Percentiles rank a stretch among this genome's conserved stretches.
Evolutionary conservation across 2,329 filamentous ascomycete genomes (phyloP).

Genomic region (Tolypocladium inflatum): DNA sequence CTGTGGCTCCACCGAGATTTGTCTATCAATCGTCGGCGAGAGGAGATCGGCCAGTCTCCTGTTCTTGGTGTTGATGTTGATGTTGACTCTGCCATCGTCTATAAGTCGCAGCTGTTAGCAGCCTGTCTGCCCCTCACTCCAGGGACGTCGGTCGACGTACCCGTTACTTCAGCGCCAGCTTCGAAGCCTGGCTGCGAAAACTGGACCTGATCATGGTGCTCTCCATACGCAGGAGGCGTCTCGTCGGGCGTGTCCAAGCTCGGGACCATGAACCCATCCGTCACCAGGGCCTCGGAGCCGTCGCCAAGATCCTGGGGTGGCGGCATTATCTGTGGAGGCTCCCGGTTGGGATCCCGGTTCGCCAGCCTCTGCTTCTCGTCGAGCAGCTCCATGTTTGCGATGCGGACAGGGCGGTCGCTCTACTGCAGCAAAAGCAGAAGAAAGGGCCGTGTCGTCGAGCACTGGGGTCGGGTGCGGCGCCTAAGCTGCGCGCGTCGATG

Average conservation of each 20-base stretch:
- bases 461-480: not conserved
- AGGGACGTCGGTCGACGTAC: slow-evolving; percentile 19
- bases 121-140: not conserved
- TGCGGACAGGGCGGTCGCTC: not conserved
- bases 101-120: slow-evolving; percentile 1
- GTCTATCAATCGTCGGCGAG: slow-evolving; percentile 50
- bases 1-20: slow-evolving; percentile 39
- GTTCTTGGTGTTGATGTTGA: slow-evolving; percentile 67
- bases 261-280: slow-evolving; percentile 30
- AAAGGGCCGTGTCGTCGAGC: not conserved
- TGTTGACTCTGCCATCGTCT: slow-evolving; percentile 71
- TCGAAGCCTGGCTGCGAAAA: slow-evolving; percentile 54
- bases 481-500: not conserved
- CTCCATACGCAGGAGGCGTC: slow-evolving; percentile 50
- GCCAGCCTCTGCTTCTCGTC: slow-evolving; percentile 17
- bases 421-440: not conserved
- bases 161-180: slow-evolving; percentile 49
- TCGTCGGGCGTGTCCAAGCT: slow-evolving; percentile 30
- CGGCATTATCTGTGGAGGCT: slow-evolving; percentile 1
- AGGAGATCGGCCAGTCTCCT: slow-evolving; percentile 57
- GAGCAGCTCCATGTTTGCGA: slow-evolving; percentile 13
- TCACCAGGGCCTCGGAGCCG: slow-evolving; percentile 21
- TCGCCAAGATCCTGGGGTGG: slow-evolving; percentile 7
- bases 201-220: slow-evolving; percentile 43
- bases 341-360: not conserved